These are phyloP conservation scores for Cryptosporidium baileyi DNA, from an alignment of 169 alveolate genomes.

Conservation along the genomic window DNA sequence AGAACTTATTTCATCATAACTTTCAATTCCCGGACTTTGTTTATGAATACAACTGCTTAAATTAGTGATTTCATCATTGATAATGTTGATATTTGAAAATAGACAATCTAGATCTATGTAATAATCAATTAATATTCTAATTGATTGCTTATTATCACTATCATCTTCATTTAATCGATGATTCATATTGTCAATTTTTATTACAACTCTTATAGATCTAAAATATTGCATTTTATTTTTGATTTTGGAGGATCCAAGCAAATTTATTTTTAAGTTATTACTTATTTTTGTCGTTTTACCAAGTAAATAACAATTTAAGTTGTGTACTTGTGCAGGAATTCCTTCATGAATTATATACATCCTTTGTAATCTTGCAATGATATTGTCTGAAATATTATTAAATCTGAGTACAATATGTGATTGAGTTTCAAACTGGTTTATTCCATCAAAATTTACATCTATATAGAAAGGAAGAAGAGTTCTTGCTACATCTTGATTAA, in stretches of 20 bases:
- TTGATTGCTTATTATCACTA: background rate
- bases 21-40: background rate
- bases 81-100: no score
- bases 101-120: background rate
- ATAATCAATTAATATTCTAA: constrained; percentile 33
- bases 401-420: constrained; percentile 51
- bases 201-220: constrained; percentile 36
- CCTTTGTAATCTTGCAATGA: constrained; percentile 13
- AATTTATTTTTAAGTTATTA: constrained; percentile 10
- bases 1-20: constrained; percentile 7
- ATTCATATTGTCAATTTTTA: constrained; percentile 38
- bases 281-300: constrained; percentile 5
- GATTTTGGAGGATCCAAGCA: constrained; percentile 43
- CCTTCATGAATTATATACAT: constrained; percentile 64
- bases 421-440: constrained; percentile 56
- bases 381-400: constrained; percentile 28
- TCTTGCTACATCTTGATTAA: background rate
- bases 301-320: constrained; percentile 43
- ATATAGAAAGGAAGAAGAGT: constrained; percentile 31
- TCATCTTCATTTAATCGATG: background rate
- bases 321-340: constrained; percentile 52
- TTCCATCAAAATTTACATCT: constrained; percentile 60
- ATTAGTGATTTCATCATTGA: no score
- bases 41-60: background rate
- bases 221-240: constrained; percentile 27